A percentile compares a stretch with the other conserved stretches of the same genome.
phyloP scores from a whole-genome alignment of 495 filamentous ascomycete genomes.

The Hypoxylon trugodes region DNA sequence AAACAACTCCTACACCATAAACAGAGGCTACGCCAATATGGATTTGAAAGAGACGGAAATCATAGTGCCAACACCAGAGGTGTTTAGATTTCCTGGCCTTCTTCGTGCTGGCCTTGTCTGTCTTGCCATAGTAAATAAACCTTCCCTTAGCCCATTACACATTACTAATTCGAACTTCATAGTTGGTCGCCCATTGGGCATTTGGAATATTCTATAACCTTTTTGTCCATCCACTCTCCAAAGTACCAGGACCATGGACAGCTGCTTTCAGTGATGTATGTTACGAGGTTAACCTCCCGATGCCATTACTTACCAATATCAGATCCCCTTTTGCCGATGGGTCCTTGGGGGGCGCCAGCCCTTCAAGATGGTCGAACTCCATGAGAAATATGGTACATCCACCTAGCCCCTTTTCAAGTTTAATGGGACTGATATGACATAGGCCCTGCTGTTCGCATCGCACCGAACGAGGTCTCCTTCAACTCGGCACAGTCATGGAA shows the following conservation, averaged over 20 bases:
- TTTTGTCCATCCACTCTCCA: conserved; percentile 60
- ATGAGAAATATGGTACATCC: conserved; percentile 38
- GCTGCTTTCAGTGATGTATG: conserved; percentile 22
- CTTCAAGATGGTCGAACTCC: conserved; percentile 31
- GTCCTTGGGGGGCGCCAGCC: conserved; percentile 16
- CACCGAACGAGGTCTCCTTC: conserved; percentile 57
- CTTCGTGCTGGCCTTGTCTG: no score
- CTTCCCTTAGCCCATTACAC: no score
- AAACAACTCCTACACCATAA: no score
- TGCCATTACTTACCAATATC: background rate
- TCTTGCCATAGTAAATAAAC: no score
- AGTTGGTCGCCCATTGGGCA: background rate
- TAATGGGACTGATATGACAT: background rate
- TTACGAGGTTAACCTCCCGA: background rate
- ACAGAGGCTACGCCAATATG: no score
- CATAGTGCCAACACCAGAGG: no score
- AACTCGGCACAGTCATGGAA: conserved; percentile 50
- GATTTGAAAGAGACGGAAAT: no score
- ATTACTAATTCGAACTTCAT: background rate
- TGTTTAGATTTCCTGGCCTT: no score
- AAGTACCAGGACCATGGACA: conserved; percentile 58
- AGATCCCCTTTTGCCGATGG: conserved; percentile 38
- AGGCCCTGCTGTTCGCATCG: conserved; percentile 53
- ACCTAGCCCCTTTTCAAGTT: background rate
- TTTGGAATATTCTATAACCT: conserved; percentile 49